Base-by-base conservation (phyloP, 768 basidiomycete species). In the Chalciporus piperatus region DNA sequence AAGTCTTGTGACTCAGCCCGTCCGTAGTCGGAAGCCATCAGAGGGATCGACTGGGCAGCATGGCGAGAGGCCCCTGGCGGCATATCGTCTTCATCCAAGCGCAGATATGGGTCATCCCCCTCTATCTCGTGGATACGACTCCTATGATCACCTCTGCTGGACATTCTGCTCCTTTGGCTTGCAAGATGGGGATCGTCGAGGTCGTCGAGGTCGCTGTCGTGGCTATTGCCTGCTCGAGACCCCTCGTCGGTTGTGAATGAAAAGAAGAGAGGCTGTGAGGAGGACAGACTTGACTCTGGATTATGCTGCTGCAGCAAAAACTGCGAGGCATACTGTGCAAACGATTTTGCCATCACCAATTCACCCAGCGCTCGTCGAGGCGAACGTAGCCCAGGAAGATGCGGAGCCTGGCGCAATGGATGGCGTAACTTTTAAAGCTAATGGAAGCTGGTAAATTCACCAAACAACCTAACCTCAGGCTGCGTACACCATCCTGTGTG, bases 251-350 rank as follows among this genome's bases (percentile, higher is more conserved):
- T 89, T 41, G 84, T 84, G 69, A 92, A 91, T 17, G 89, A 92
- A 76, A 88, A 92, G 76, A 92, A 92, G 68, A 92, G 80, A 48
- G 90, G 89, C 70, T 89, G 88, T 33, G 74, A 76, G 35, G 83
- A 83, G 19, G 82, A 79, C 37, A 80, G 77, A 60, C 80, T 71
- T 59, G 78, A 80, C 33, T 80, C 74, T 51, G 66, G 64, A 49
- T 75, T 73, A 52, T 72, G 76, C 61, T 81, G 83, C 58, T 79
- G 77, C 65, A 78, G 83, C 67, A 91, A 74, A 65, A 89, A 90
- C 60, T 89, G 87, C 40, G 89, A 90, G 45, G 89, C 89, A 73
- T 87, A 90, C 45, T 82, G 82, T 59, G 87, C 85, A 70, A 91
- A 91, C 33, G 88, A 87, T 58, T 85, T 79, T 44, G 84, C 79